Percentiles rank a stretch among this genome's conserved stretches.
Evolutionary conservation across 805 yeast genomes (phyloP).

Genomic region (Schwanniomyces sp.): DNA sequence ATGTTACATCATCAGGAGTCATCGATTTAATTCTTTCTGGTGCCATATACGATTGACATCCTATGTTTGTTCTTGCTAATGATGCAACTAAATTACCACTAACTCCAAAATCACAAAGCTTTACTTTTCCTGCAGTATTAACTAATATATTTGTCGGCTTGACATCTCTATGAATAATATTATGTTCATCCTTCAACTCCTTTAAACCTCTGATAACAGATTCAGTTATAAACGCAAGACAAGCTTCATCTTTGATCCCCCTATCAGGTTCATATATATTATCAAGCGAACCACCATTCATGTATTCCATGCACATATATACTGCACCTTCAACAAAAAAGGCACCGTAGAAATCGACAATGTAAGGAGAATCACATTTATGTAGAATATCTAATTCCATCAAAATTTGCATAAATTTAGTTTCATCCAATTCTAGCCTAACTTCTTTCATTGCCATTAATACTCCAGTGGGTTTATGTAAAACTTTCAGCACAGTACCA

Average conservation of each 20-base stretch:
- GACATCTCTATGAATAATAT: constrained; percentile 93
- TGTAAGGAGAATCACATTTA: constrained; percentile 84
- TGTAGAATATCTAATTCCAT: constrained; percentile 96
- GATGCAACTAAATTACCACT: constrained; percentile 94
- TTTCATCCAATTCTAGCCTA: constrained; percentile 86
- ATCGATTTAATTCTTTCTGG: constrained; percentile 87
- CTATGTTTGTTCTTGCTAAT: constrained; percentile 91
- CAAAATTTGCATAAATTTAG: constrained; percentile 88
- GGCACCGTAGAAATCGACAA: constrained; percentile 96
- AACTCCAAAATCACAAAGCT: constrained; percentile 95
- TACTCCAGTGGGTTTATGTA: constrained; percentile 89
- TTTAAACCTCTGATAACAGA: constrained; percentile 79
- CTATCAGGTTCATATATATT: constrained; percentile 71
- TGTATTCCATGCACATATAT: constrained; percentile 95
- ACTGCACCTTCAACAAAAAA: constrained; percentile 97
- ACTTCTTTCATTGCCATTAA: constrained; percentile 98
- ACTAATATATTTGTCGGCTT: constrained; percentile 93
- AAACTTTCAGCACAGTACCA: constrained; percentile 91
- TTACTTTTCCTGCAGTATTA: constrained; percentile 79
- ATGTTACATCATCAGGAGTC: constrained; percentile 74
- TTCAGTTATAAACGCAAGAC: constrained; percentile 76
- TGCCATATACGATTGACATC: constrained; percentile 98
- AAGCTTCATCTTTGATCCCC: constrained; percentile 65
- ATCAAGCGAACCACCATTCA: constrained; percentile 96
- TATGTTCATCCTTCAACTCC: constrained; percentile 83